phyloP scores from a whole-genome alignment of 176 grass and related monocot species.

The Oropetium thomaeum region DNA sequence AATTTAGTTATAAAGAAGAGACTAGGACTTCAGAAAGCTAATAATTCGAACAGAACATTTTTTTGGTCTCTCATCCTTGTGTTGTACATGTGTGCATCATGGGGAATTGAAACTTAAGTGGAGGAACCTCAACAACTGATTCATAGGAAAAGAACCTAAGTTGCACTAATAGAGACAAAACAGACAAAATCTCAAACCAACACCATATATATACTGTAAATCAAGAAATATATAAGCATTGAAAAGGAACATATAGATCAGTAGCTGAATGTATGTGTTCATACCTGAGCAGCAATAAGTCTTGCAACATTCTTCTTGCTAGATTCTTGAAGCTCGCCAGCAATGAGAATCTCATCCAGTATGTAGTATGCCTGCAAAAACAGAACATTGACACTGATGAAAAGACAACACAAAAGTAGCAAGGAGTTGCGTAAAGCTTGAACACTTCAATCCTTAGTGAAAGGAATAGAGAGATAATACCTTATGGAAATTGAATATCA shows the following conservation, averaged over 20 bases:
- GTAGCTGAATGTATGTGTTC: neutral
- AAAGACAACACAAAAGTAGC: slow-evolving; percentile 13
- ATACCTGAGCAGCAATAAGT: slow-evolving; percentile 89
- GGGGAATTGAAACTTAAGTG: neutral
- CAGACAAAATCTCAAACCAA: neutral
- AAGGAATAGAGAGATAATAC: slow-evolving; percentile 32
- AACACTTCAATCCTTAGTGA: neutral
- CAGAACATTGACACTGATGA: slow-evolving; percentile 14
- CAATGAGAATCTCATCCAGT: slow-evolving; percentile 94
- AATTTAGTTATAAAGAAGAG: neutral
- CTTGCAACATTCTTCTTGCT: slow-evolving; percentile 97
- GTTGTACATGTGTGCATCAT: neutral
- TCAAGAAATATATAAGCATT: neutral
- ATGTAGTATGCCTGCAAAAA: slow-evolving; percentile 88
- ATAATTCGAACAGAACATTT: slow-evolving; percentile 1
- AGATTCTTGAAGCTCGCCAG: slow-evolving; percentile 95
- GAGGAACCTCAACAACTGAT: neutral
- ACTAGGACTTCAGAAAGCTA: neutral
- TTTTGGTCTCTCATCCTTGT: neutral
- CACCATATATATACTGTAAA: too few species aligned
- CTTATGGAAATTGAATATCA: slow-evolving; percentile 99
- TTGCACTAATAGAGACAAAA: neutral
- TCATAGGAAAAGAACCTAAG: neutral
- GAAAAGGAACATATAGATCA: neutral
- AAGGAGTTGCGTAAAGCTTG: neutral